A percentile compares a stretch with the other conserved stretches of the same genome.
Conservation (phyloP, 768 basidiomycete species). For the Psilocybe azurescens region DNA sequence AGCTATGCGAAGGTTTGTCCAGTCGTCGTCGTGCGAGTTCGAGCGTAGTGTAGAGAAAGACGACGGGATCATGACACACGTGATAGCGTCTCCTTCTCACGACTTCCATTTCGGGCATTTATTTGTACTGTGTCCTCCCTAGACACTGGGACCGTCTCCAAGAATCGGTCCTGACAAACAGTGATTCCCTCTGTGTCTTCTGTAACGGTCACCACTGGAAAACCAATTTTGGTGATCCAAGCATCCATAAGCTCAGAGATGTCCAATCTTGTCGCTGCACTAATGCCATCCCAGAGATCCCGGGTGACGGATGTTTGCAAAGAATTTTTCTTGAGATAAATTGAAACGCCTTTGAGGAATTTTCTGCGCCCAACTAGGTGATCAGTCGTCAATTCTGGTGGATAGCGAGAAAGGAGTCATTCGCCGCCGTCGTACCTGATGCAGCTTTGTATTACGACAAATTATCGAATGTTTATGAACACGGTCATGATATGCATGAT, state of each 20-base stretch:
- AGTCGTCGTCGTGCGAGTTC: too few relatives aligned
- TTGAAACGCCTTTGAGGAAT: conserved; percentile 88
- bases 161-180: conserved; percentile 92
- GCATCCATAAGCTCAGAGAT: conserved; percentile 85
- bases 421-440: conserved; percentile 51
- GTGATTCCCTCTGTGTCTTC: conserved; percentile 75
- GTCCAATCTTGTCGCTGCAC: conserved; percentile 73
- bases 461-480: conserved; percentile 81
- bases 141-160: conserved; percentile 50
- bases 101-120: too few relatives aligned
- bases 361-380: conserved; percentile 79
- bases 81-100: too few relatives aligned
- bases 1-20: too few relatives aligned
- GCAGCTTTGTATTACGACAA: conserved; percentile 88
- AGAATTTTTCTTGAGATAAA: conserved; percentile 92
- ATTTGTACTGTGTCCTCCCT: too few relatives aligned
- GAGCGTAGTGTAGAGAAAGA: too few relatives aligned
- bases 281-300: conserved; percentile 89
- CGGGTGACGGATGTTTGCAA: conserved; percentile 81
- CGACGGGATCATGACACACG: too few relatives aligned
- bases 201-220: conserved; percentile 87
- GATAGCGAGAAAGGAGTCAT: too few relatives aligned
- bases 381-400: too few relatives aligned
- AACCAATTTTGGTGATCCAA: conserved; percentile 91
- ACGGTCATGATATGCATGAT: neutral